Evolutionary conservation across 139 green algal species (phyloP).

Genomic region (Asterochloris erici): DNA sequence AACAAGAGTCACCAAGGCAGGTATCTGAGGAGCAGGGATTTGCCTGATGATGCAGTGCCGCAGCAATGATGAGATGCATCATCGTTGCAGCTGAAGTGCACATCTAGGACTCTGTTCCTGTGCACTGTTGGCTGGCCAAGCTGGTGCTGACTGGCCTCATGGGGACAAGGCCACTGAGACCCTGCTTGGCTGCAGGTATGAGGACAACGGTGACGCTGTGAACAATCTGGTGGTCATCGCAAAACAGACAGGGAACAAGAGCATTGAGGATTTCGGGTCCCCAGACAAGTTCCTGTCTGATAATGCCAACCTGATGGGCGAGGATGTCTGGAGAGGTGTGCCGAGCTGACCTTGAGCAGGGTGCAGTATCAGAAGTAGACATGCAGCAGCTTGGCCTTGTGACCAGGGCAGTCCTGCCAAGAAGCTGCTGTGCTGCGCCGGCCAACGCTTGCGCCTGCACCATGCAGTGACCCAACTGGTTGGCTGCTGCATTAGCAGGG

Average conservation of each 20-base stretch:
- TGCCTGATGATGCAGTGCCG: neutral
- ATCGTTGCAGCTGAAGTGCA: too few relatives aligned
- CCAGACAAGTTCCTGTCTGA: slow-evolving; percentile 87
- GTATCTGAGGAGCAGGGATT: too few relatives aligned
- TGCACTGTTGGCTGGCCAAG: too few relatives aligned
- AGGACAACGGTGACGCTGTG: slow-evolving; percentile 94
- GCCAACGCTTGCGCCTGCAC: neutral
- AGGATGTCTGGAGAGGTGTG: slow-evolving; percentile 66
- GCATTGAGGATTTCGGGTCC: slow-evolving; percentile 80
- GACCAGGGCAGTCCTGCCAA: neutral
- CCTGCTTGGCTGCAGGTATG: slow-evolving; percentile 57
- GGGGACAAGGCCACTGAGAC: neutral
- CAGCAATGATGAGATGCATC: too few relatives aligned
- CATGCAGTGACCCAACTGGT: neutral
- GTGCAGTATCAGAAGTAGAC: neutral
- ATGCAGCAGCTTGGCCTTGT: neutral
- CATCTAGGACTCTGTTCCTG: too few relatives aligned
- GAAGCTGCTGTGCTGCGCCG: neutral
- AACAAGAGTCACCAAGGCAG: too few relatives aligned
- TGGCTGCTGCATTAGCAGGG: neutral
- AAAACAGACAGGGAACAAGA: slow-evolving; percentile 66
- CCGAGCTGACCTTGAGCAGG: neutral
- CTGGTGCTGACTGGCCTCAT: neutral
- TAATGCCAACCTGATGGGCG: slow-evolving; percentile 78
- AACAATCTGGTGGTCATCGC: slow-evolving; percentile 88